These are phyloP conservation scores for Lachnellula cervina DNA, from an alignment of 2,329 filamentous ascomycete genomes.

Conservation along the genomic window DNA sequence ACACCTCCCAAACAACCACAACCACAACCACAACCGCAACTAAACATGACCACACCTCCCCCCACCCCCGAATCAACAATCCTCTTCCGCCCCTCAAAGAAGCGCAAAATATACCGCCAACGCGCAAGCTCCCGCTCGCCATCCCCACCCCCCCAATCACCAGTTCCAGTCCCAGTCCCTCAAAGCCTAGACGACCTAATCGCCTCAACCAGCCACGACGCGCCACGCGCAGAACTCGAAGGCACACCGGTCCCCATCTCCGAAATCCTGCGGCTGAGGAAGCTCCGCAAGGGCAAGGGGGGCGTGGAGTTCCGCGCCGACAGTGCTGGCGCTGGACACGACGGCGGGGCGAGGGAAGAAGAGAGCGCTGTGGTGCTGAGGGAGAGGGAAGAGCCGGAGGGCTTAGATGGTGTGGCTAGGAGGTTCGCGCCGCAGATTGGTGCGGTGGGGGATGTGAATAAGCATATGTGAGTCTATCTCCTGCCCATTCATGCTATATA, in stretches of 20 bases:
- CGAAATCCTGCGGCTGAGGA: conserved; percentile 49
- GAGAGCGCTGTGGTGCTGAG: conserved; percentile 12
- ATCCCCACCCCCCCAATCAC: conserved; percentile 5
- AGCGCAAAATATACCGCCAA: conserved; percentile 55
- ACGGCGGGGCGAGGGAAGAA: conserved; percentile 7
- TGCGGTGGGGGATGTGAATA: conserved; percentile 61
- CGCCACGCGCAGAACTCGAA: conserved; percentile 20
- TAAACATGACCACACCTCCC: conserved; percentile 6
- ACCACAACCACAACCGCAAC: conserved; percentile 1
- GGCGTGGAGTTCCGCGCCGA: conserved; percentile 51
- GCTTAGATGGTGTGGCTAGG: conserved; percentile 26
- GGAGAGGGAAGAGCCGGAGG: conserved; percentile 6
- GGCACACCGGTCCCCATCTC: conserved; percentile 42
- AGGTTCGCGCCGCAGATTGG: conserved; percentile 72
- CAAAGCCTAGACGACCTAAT: conserved; percentile 31
- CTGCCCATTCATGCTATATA: neutral
- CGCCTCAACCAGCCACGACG: conserved; percentile 10
- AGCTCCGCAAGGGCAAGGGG: conserved; percentile 41
- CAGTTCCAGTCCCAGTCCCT: conserved; percentile 6
- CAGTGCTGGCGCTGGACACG: neutral
- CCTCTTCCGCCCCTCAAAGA: conserved; percentile 52
- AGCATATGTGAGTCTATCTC: conserved; percentile 66
- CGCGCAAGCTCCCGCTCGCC: conserved; percentile 32
- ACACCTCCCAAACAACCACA: neutral
- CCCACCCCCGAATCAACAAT: conserved; percentile 9